Evolutionary conservation across 306 rosid species (phyloP).

Genomic region (Vigna radiata): DNA sequence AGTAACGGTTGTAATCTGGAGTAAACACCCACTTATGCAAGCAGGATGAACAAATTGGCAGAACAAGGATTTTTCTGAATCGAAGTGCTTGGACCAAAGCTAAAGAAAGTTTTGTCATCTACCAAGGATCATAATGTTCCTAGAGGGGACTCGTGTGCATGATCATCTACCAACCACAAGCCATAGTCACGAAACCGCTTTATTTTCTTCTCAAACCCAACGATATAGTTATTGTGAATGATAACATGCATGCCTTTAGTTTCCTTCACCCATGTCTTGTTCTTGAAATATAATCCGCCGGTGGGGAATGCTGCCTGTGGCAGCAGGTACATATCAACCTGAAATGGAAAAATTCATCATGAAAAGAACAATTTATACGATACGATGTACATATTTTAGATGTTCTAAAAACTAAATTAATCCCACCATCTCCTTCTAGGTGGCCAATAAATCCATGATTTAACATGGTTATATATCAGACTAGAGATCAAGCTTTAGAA

Average conservation of each 20-base stretch:
- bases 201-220: conserved; percentile 95
- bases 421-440: conserved; percentile 3
- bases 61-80: conserved; percentile 38
- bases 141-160: conserved; percentile 78
- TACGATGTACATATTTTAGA: background rate
- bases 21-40: conserved; percentile 23
- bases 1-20: conserved; percentile 24
- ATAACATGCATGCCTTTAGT: conserved; percentile 92
- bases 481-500: conserved; percentile 18
- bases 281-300: conserved; percentile 95
- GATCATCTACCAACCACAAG: conserved; percentile 94
- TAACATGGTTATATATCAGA: conserved; percentile 15
- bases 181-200: conserved; percentile 84
- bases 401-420: conserved; percentile 16
- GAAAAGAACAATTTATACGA: background rate
- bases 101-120: conserved; percentile 16
- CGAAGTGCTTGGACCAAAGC: conserved; percentile 38
- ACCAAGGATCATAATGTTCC: conserved; percentile 62
- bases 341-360: conserved; percentile 34
- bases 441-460: conserved; percentile 15
- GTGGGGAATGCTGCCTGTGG: conserved; percentile 93
- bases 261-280: conserved; percentile 88
- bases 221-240: conserved; percentile 88
- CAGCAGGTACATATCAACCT: conserved; percentile 92
- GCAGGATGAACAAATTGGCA: background rate